These are phyloP conservation scores for Exophiala xenobiotica DNA, from an alignment of 2,329 filamentous ascomycete genomes.

Conservation along the genomic window DNA sequence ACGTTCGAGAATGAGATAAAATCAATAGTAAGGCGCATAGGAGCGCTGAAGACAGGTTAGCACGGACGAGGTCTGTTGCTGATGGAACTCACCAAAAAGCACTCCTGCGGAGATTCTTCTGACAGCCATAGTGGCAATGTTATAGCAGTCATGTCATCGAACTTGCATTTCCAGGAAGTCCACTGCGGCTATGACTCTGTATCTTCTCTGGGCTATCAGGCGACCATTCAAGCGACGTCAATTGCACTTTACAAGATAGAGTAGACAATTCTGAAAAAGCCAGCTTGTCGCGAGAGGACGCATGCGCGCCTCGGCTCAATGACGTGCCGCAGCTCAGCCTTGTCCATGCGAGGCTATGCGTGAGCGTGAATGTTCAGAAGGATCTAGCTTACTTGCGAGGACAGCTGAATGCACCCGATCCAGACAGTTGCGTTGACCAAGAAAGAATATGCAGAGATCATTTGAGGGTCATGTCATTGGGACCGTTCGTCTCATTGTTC, in stretches of 20 bases:
- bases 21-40: slow-evolving; percentile 3
- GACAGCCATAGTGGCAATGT: slow-evolving; percentile 13
- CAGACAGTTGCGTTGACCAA: too few relatives aligned
- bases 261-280: slow-evolving; percentile 10
- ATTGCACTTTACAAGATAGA: background rate
- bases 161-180: slow-evolving; percentile 6
- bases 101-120: background rate
- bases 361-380: too few relatives aligned
- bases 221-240: background rate
- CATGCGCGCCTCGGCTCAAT: slow-evolving; percentile 11
- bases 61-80: background rate
- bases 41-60: slow-evolving; percentile 4
- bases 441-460: too few relatives aligned
- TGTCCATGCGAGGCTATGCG: too few relatives aligned
- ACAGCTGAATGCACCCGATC: too few relatives aligned
- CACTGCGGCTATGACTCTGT: background rate
- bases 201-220: background rate
- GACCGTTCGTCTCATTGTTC: too few relatives aligned
- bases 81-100: slow-evolving; percentile 12
- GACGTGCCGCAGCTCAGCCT: slow-evolving; percentile 20
- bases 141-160: slow-evolving; percentile 5
- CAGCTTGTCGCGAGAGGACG: slow-evolving; percentile 17
- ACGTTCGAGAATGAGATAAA: background rate
- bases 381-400: too few relatives aligned
- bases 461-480: too few relatives aligned